Conservation (phyloP, 106 monocot genomes). For the Acanthochlamys bracteata region DNA sequence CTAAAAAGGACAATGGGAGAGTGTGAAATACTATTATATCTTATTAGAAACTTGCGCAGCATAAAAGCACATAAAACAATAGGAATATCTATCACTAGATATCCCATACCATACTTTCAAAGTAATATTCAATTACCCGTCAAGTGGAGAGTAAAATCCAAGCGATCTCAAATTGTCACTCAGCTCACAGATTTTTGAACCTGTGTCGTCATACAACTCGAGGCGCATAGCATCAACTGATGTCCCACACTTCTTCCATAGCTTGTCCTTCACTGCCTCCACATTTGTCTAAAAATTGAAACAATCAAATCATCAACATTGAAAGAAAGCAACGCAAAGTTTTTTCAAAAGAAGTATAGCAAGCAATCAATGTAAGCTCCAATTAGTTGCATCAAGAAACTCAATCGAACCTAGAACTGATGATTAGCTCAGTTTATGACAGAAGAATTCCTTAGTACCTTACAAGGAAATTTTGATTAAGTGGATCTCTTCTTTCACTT, state of each 20-base stretch:
- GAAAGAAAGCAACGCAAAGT: too few species aligned
- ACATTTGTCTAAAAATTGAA: conserved; percentile 37
- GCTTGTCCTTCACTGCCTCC: conserved; percentile 73
- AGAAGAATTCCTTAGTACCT: too few species aligned
- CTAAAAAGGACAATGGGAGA: conserved; percentile 22
- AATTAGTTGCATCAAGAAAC: too few species aligned
- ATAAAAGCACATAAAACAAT: too few species aligned
- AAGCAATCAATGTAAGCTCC: not conserved
- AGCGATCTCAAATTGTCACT: conserved; percentile 47
- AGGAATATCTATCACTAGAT: too few species aligned
- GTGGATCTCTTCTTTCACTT: too few species aligned
- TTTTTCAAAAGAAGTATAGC: not conserved
- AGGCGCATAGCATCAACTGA: conserved; percentile 75
- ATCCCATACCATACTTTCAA: too few species aligned
- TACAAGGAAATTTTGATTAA: too few species aligned
- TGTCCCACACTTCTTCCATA: conserved; percentile 92
- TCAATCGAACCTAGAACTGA: too few species aligned
- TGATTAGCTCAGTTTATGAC: too few species aligned
- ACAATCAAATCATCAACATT: too few species aligned
- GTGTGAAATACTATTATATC: conserved; percentile 1
- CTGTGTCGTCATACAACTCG: conserved; percentile 67
- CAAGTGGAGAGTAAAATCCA: conserved; percentile 71
- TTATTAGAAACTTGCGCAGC: not conserved
- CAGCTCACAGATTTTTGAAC: conserved; percentile 59
- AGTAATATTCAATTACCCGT: conserved; percentile 38